phyloP scores from a whole-genome alignment of 1,284 basidiomycete genomes.

The Fomitopsis pinicola region DNA sequence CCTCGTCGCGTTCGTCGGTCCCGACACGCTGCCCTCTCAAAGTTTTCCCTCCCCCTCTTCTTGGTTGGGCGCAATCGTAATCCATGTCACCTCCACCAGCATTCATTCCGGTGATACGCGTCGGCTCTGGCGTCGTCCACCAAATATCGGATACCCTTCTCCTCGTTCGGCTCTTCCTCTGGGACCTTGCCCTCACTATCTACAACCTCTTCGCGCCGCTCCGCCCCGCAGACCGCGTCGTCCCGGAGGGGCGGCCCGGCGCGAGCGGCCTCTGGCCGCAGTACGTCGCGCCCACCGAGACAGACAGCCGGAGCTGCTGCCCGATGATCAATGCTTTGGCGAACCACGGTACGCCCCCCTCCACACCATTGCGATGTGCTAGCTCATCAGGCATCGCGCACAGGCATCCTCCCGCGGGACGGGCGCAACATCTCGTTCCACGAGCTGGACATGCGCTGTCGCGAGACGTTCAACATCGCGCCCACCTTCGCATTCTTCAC shows the following conservation, averaged over 20 bases:
- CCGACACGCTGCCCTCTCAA: not conserved
- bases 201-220: conserved; percentile 52
- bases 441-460: conserved; percentile 44
- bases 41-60: not conserved
- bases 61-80: no score
- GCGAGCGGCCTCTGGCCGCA: conserved; percentile 68
- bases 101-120: conserved; percentile 12
- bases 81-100: conserved; percentile 10
- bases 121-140: conserved; percentile 13
- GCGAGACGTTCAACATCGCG: conserved; percentile 63
- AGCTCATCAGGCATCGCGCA: not conserved
- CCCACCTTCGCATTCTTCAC: conserved; percentile 63
- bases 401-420: conserved; percentile 67
- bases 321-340: conserved; percentile 73
- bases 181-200: conserved; percentile 48
- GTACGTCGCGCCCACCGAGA: conserved; percentile 48
- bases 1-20: no score
- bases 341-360: conserved; percentile 51
- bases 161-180: conserved; percentile 15
- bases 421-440: conserved; percentile 65
- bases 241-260: conserved; percentile 53
- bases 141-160: conserved; percentile 10
- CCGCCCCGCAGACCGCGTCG: conserved; percentile 46
- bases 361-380: not conserved
- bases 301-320: conserved; percentile 66